Base-by-base conservation (phyloP, 139 green algal genomes). In the Chlamydomonas sp. region DNA sequence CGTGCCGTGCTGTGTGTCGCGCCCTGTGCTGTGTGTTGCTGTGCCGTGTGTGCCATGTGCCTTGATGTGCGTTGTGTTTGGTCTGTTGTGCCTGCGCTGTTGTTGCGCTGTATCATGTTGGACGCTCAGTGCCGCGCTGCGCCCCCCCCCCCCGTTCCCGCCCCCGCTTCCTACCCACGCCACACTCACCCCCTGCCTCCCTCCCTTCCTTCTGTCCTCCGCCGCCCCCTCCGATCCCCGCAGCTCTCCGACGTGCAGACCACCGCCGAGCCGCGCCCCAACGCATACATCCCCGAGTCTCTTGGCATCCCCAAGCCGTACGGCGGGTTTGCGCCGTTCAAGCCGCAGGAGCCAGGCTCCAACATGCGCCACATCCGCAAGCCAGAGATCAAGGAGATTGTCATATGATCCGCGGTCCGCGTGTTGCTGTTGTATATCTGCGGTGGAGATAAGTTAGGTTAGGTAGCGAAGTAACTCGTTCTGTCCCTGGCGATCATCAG, bases 221-320 rank as follows among this genome's bases (percentile, higher is more conserved):
- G 31, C 31, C 33, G 3, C 34, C 8, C 6, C 31, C 3, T 4
- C 28, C 28, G 29, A 26, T 5, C 10, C 39, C 6, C 31, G 54
- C 67, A 73, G 64, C 37, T 70, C 28, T 69, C 54, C 33, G 68
- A 36, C 24, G 57, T 48, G 5, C 50, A 71, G 6, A 77, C 66
- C 0, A 62, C 79, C 3, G 83, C 89, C 26, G 79, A 88, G 59
- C 70, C 87, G 0, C 76, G 90, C 0, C 89, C 89, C 16, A 92
- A 93, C 77, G 90, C 90, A 2, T 96, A 96, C 79, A 89, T 95
- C 31, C 86, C 89, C 2, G 87, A 91, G 50, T 76, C 88, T 16
- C 65, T 91, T 30, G 90, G 88, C 31, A 91, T 96, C 35, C 88
- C 89, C 67, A 88, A 88, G 76, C 90, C 90, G 5, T 96, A 91